Base-by-base conservation (phyloP, 2,329 filamentous ascomycete species). In the Phialophora chinensis region DNA sequence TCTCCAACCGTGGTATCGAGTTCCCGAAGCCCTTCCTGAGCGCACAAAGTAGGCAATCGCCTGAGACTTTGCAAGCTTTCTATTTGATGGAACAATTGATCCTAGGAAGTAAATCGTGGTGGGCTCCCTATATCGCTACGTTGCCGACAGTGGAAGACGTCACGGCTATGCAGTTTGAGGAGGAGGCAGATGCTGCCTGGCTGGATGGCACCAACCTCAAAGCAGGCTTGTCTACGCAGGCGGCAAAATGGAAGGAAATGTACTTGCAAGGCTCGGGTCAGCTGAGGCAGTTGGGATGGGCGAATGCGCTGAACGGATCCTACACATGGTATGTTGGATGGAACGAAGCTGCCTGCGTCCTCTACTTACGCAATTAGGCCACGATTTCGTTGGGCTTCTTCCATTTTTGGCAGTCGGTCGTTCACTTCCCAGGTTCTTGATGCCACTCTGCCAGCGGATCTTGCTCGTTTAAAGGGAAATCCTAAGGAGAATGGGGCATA, bases 1-100 rank as follows among this genome's bases (percentile, higher is more conserved):
- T 74, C 60, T 64, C 64, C 12, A 66, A 62, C 54, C 71, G 67
- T 66, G 72, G 72, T 17, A 69, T 68, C 17, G 63, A 38, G 8
- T 74, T 74, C 62, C 72, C 72, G n/a, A 33, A 60, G 8, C 23
- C 60, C 29, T 74, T 73, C 55, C 66, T 74, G 11, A 25, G 60
- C 20, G 57, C 17, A 8, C 66, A 71, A 38, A 38, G 38, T 35
- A 25, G 12, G 20, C 52, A 25, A 10, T 44, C 49, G 5, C 61
- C 71, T 11, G 65, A 72, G 44, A 65, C 69, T 31, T 50, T 73
- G 47, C 72, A 73, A 53, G 56, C 68, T 27, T 90, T 92, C 77
- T 89, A 91, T 69, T 81, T 93, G 5, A 83, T 91, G 74, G 86
- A 88, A 67, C 87, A 93, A 75, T 88, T 87, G 73, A 80, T 92